These are phyloP conservation scores for Mycena vitilis DNA, from an alignment of 768 basidiomycete species.

Conservation along the genomic window DNA sequence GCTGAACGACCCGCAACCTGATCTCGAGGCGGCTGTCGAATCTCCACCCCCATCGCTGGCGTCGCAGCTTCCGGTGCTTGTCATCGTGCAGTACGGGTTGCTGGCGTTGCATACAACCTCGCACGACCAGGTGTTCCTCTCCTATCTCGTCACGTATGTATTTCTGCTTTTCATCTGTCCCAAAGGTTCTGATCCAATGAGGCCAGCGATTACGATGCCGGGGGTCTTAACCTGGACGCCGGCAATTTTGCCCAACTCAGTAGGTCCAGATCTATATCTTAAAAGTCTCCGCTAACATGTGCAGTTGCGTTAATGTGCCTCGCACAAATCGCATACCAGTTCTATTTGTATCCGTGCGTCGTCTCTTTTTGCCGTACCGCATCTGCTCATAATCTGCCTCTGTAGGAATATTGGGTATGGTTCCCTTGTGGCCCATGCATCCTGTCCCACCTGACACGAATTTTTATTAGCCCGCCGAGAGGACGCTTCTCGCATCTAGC, in stretches of 20 bases:
- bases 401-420: conserved; percentile 72
- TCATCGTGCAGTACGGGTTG: conserved; percentile 92
- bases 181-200: conserved; percentile 23
- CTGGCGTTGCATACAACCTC: conserved; percentile 90
- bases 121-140: conserved; percentile 92
- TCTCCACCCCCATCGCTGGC: conserved; percentile 70
- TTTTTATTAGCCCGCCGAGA: conserved; percentile 71
- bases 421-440: conserved; percentile 25
- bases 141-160: conserved; percentile 84
- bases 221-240: conserved; percentile 92
- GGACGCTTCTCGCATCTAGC: conserved; percentile 86
- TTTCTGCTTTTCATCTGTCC: neutral
- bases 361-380: conserved; percentile 3
- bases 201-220: conserved; percentile 78
- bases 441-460: conserved; percentile 13
- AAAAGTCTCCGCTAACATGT: conserved; percentile 5
- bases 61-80: conserved; percentile 81
- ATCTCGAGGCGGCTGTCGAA: conserved; percentile 57
- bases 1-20: conserved; percentile 43
- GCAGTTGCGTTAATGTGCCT: conserved; percentile 94
- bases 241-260: conserved; percentile 93
- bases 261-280: conserved; percentile 47
- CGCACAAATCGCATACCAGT: conserved; percentile 93
- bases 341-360: conserved; percentile 90
- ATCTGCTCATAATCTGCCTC: conserved; percentile 11